Percentiles rank a stretch among this genome's conserved stretches.
Conservation (phyloP, 148 eudicot species). For the Rhododendron ovatum region DNA sequence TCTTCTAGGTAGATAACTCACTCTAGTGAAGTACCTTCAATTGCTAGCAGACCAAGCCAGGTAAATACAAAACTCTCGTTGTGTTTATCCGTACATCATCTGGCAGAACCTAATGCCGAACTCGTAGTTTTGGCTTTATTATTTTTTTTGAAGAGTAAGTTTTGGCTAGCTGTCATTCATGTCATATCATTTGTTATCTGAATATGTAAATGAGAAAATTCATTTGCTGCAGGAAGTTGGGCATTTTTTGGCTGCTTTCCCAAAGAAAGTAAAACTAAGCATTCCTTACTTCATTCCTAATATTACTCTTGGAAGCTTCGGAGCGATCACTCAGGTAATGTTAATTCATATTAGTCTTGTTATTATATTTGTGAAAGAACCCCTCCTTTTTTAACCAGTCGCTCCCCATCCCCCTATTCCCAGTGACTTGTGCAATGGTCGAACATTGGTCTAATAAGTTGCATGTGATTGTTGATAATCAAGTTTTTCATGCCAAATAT, state of each 20-base stretch:
- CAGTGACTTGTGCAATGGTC: neutral
- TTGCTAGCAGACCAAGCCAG: neutral
- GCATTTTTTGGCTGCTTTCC: constrained; percentile 87
- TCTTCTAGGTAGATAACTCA: neutral
- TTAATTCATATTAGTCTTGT: neutral
- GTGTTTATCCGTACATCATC: neutral
- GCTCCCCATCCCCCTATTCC: neutral
- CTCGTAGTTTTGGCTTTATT: neutral
- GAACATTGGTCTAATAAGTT: neutral
- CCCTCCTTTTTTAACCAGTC: neutral
- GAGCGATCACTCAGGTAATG: constrained; percentile 92
- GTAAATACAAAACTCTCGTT: neutral
- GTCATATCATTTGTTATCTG: constrained; percentile 11
- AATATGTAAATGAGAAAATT: constrained; percentile 30
- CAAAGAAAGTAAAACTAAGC: constrained; percentile 85
- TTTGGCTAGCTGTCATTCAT: constrained; percentile 14
- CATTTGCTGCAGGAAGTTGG: constrained; percentile 84
- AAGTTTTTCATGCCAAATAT: neutral
- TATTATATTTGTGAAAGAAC: neutral
- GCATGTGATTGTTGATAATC: neutral
- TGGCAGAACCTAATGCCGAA: neutral
- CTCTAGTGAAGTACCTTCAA: neutral
- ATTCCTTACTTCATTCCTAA: constrained; percentile 96
- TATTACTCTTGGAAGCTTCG: constrained; percentile 97
- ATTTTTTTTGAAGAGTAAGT: neutral